phyloP scores from a whole-genome alignment of 768 basidiomycete genomes.

The Thelephora aurantiotincta region DNA sequence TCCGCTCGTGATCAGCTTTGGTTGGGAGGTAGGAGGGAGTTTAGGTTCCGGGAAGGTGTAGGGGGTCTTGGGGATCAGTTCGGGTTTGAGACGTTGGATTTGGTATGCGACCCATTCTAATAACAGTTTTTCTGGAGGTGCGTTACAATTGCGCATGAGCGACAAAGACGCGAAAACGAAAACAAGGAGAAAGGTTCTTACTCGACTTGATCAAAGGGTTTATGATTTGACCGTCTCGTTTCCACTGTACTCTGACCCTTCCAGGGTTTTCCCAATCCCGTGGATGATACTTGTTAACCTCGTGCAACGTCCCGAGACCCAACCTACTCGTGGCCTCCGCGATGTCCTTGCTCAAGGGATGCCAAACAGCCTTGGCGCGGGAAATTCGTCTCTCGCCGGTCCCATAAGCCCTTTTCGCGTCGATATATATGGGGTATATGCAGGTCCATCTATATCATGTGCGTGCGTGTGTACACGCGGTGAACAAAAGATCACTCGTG shows the following conservation, averaged over 20 bases:
- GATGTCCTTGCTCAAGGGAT: slow-evolving; percentile 90
- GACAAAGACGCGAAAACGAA: neutral
- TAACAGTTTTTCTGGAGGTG: slow-evolving; percentile 55
- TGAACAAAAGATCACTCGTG: neutral
- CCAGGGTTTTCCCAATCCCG: slow-evolving; percentile 99
- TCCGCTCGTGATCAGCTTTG: neutral
- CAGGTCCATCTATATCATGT: slow-evolving; percentile 66
- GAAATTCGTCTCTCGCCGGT: slow-evolving; percentile 74
- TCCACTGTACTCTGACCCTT: slow-evolving; percentile 86
- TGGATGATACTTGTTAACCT: slow-evolving; percentile 84
- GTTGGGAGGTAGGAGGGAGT: slow-evolving; percentile 17
- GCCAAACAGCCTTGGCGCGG: slow-evolving; percentile 75
- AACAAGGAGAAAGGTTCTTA: slow-evolving; percentile 23
- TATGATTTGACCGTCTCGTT: slow-evolving; percentile 56
- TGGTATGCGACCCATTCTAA: slow-evolving; percentile 61
- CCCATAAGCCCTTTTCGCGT: slow-evolving; percentile 83
- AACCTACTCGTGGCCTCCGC: slow-evolving; percentile 68
- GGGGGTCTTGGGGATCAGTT: slow-evolving; percentile 51
- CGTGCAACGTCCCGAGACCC: slow-evolving; percentile 71
- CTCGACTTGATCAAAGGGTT: slow-evolving; percentile 65
- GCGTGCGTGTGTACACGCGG: slow-evolving; percentile 3
- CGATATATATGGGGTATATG: slow-evolving; percentile 93
- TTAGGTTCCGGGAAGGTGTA: slow-evolving; percentile 24
- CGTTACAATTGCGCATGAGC: slow-evolving; percentile 1
- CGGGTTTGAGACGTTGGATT: slow-evolving; percentile 62